phyloP scores from a whole-genome alignment of 768 basidiomycete species.

The Amanita muscaria region DNA sequence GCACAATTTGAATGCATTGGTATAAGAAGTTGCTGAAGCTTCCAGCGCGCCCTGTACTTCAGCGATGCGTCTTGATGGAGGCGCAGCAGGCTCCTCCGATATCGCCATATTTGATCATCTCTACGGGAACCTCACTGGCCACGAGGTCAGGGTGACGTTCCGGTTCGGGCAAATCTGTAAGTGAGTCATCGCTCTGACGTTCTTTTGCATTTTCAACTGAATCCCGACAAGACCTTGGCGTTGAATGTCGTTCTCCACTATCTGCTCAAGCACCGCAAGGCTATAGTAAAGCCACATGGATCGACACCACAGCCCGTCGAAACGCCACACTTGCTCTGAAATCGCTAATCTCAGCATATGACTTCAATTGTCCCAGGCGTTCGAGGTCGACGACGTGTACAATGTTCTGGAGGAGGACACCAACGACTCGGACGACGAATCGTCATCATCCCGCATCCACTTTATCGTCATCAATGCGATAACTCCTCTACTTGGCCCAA shows the following conservation, averaged over 20 bases:
- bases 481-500: constrained; percentile 54
- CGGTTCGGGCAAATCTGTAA: constrained; percentile 62
- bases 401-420: constrained; percentile 37
- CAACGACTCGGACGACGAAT: too few relatives aligned
- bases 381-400: constrained; percentile 47
- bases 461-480: constrained; percentile 59
- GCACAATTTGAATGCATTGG: constrained; percentile 26
- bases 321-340: too few relatives aligned
- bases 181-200: constrained; percentile 11
- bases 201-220: neutral
- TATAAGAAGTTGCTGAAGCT: constrained; percentile 30
- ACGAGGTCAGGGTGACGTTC: constrained; percentile 57
- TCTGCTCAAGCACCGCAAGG: constrained; percentile 29
- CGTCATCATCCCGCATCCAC: neutral
- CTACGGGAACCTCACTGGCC: constrained; percentile 39
- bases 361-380: constrained; percentile 48
- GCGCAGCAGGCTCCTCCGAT: constrained; percentile 24
- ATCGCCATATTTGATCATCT: constrained; percentile 43
- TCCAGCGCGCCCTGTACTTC: constrained; percentile 36
- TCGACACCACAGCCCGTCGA: constrained; percentile 68
- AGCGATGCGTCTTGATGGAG: constrained; percentile 20
- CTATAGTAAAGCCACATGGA: constrained; percentile 53
- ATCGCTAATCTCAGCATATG: too few relatives aligned
- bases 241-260: constrained; percentile 50
- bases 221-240: constrained; percentile 49